phyloP scores from a whole-genome alignment of 169 alveolate genomes.

The Perkinsus chesapeaki region DNA sequence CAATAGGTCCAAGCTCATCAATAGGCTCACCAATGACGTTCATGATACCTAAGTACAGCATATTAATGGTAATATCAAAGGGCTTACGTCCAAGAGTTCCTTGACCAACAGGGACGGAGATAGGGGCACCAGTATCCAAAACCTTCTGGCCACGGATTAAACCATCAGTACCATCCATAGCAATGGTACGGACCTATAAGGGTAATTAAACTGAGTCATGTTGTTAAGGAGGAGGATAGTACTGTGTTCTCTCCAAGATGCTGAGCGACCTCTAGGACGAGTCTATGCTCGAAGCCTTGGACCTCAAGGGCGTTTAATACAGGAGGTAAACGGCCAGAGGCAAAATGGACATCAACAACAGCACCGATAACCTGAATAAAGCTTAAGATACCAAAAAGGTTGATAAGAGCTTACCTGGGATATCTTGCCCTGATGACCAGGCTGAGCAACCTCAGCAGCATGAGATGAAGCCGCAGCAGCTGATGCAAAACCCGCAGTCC shows the following conservation, averaged over 20 bases:
- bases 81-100: slow-evolving; percentile 21
- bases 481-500: not conserved
- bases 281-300: slow-evolving; percentile 60
- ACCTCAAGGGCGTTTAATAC: slow-evolving; percentile 89
- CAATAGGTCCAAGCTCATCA: slow-evolving; percentile 92
- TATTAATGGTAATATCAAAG: slow-evolving; percentile 39
- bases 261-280: slow-evolving; percentile 91
- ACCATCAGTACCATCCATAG: slow-evolving; percentile 97
- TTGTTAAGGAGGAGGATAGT: slow-evolving; percentile 10
- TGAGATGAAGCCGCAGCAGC: not conserved
- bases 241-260: slow-evolving; percentile 82
- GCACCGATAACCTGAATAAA: slow-evolving; percentile 87
- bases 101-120: slow-evolving; percentile 81
- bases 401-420: not conserved
- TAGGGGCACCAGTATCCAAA: slow-evolving; percentile 87
- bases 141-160: slow-evolving; percentile 89
- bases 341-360: slow-evolving; percentile 93
- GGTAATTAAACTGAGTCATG: slow-evolving; percentile 19
- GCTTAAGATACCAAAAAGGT: not conserved
- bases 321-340: slow-evolving; percentile 82
- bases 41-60: slow-evolving; percentile 85
- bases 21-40: slow-evolving; percentile 96
- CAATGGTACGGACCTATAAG: slow-evolving; percentile 86
- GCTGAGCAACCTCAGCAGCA: not conserved
- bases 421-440: not conserved